Base-by-base conservation (phyloP, 768 basidiomycete genomes). In the Kwoniella sp. region DNA sequence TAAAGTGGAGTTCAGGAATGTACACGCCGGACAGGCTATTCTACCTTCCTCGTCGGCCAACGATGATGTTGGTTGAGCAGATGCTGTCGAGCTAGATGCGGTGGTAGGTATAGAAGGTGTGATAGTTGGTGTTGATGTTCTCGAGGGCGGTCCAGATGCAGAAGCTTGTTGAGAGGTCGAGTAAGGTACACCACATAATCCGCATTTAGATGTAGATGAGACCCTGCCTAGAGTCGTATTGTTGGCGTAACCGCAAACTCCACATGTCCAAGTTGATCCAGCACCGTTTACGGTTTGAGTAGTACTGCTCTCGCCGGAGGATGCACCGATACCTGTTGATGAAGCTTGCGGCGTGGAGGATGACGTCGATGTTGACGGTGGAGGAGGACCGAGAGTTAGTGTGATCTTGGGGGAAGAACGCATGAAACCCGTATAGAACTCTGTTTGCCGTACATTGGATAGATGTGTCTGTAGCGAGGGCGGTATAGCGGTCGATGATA, bases 351-450 rank as follows among this genome's bases (percentile, higher is more conserved):
- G 8, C 37, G 40, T 8, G 17, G 25, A 13, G 15, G 27, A 2
- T 2, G 55, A 9, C 22, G 22, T 2, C n/a, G 25, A 13, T 9
- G 21, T 33, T 21, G 53, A 6, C 53, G 13, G 48, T 24, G 21
- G 48, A 29, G 25, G 56, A 47, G 22, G 21, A 7, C 66, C 33
- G 40, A 55, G 58, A 2, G 63, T 53, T 3, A 94, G 81, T 0
- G 95, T 94, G 60, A 95, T 84, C 80, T 99, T 99, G 1, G 95
- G 73, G 0, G 90, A 91, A 2, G 90, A 92, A 57, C 86, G 89
- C 83, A 97, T 89, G 55, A 97, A 85, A 1, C 95, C 92, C 2
- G 88, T 87, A 76, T 95, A 97, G 79, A 89, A 85, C 58, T 96
- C 91, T 1, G 93, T 95, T 71, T 88, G 88, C 0, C 81, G 80